Evolutionary conservation across 805 yeast genomes (phyloP), one percentile per base, ranked within the genome.

Genomic region (Saturnispora sekii): DNA sequence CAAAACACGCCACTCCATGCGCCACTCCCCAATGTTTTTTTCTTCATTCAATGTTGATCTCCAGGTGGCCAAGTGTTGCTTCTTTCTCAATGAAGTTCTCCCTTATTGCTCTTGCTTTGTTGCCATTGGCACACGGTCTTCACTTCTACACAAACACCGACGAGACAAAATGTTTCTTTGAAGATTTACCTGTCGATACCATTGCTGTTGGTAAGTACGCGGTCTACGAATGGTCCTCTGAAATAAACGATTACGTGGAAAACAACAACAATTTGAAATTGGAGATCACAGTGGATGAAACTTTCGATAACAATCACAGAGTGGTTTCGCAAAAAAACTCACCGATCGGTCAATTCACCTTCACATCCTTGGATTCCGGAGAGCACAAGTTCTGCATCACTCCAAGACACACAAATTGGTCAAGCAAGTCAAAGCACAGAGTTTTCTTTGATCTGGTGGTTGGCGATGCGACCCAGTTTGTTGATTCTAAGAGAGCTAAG

Each of bases 101-200:
- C 28, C 14, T 43, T n/a, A 8, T 44, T 12, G 18, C 35, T 1
- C 32, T 42, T 26, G 14, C 44, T 3, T 14, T 50, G 10, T 32
- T 48, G 10, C 48, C 52, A n/a, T 33, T 38, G n/a, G 50, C 54
- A 26, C 53, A 57, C 40, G 86, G 78, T 0, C 68, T 89, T 48
- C 95, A 93, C 62, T 79, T 87, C 61, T 89, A 87, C 61, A 67
- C 86, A 43, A 76, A 76, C 10, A 81, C 89, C 1, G 88, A 81
- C 30, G 83, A 83, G 52, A 73, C 78, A 37, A 77, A 78, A 53
- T 93, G 97, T 64, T 90, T 90, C 62, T 82, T 67, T 56, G 93
- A 89, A 59, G 94, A 84, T 49, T 69, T 90, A 48, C 79, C 85
- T 14, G 70, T 73, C 51, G 84, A 80, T 53, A 77, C 94, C n/a